Percentiles rank a stretch among this genome's conserved stretches.
These are phyloP conservation scores for Aspergillus sp. DNA, from an alignment of 2,329 filamentous ascomycete species.

Conservation along the genomic window DNA sequence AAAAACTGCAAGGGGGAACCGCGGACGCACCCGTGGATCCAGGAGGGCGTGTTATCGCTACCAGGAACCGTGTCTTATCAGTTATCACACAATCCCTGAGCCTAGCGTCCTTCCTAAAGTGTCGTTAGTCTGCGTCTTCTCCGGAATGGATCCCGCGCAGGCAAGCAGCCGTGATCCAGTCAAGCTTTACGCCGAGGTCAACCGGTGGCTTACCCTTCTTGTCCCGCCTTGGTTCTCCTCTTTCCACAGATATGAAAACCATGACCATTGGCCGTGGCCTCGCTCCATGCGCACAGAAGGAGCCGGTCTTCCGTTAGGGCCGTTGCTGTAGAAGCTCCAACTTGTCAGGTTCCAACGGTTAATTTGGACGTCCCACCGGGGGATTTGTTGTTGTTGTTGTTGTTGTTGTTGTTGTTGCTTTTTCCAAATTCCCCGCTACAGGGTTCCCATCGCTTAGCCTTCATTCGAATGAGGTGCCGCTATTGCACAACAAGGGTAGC, in stretches of 20 bases:
- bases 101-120: neutral
- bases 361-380: neutral
- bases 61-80: neutral
- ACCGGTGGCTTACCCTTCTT: neutral
- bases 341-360: neutral
- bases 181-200: neutral
- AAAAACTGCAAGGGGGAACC: neutral
- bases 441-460: neutral
- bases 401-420: neutral
- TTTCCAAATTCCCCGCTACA: neutral
- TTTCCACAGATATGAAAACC: neutral
- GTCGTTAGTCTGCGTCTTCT: neutral
- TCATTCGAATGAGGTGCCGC: neutral
- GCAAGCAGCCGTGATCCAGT: neutral
- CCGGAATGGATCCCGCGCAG: neutral
- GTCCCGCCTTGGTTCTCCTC: neutral
- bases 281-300: neutral
- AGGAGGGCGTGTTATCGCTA: neutral
- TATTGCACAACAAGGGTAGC: neutral
- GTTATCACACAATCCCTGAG: neutral
- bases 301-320: neutral
- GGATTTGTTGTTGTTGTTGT: neutral
- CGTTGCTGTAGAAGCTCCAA: neutral
- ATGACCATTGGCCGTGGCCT: neutral
- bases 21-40: neutral